Base-by-base conservation (phyloP, 2,329 filamentous ascomycete genomes). In the Phaeoacremonium minimum region DNA sequence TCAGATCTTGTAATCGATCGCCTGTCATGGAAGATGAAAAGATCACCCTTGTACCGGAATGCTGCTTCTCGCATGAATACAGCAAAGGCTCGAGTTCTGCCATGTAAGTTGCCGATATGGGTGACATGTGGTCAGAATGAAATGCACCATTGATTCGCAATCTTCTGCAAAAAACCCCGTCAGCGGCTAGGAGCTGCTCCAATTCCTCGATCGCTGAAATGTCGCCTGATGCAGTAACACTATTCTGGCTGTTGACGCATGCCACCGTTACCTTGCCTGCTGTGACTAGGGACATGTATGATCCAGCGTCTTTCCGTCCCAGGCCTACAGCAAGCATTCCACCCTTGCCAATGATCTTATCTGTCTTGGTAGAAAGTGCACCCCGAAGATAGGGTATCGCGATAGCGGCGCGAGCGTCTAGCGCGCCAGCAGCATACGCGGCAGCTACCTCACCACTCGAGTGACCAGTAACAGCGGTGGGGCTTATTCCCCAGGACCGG, bases 381-480 rank as follows among this genome's bases (percentile, higher is more conserved):
- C n/a, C n/a, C n/a, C n/a, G n/a, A n/a, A n/a, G n/a, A n/a, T n/a
- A n/a, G n/a, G n/a, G n/a, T n/a, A n/a, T n/a, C n/a, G n/a, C n/a
- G n/a, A n/a, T n/a, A n/a, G n/a, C n/a, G n/a, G n/a, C n/a, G n/a
- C n/a, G n/a, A n/a, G n/a, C n/a, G n/a, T n/a, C n/a, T n/a, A 40
- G 11, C 6, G 26, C 20, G 2, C 57, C 56, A 1, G 56, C 46
- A 1, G 60, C 53, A 41, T 63, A 67, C 0, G 61, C 63, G 7
- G 59, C 63, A 0, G 55, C 60, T n/a, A 66, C 64, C 36, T 66
- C 62, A 3, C 64, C 63, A 5, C 49, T 56, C 1, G 61, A 64
- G 32, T 67, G 63, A 1, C 64, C 62, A 2, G 59, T 43, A 5
- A 66, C 57, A 2, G 52, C 53, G 2, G 43, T 14, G 0, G 61